A percentile compares a stretch with the other conserved stretches of the same genome.
phyloP scores from a whole-genome alignment of 2,329 filamentous ascomycete species.

The Fusarium xyrophilum region DNA sequence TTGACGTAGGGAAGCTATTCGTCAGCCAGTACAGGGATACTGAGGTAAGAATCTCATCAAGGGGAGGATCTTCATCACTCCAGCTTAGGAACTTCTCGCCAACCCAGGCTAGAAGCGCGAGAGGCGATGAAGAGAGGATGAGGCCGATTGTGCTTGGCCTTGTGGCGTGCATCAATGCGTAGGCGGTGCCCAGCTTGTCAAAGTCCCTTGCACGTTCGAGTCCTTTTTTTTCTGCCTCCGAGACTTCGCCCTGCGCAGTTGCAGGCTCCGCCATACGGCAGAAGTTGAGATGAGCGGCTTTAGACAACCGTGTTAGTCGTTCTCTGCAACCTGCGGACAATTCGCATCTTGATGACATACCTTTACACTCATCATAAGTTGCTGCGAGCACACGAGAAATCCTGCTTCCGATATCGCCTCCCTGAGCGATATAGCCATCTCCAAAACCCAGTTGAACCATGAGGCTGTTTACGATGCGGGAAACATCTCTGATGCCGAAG shows the following conservation, averaged over 20 bases:
- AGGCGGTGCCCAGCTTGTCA: not conserved
- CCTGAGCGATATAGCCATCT: not conserved
- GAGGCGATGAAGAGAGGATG: not conserved
- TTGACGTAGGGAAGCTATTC: not conserved
- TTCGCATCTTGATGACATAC: fast-evolving
- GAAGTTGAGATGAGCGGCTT: slow-evolving; percentile 1
- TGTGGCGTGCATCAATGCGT: not conserved
- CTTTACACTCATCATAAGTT: not conserved
- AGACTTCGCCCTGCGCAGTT: not conserved
- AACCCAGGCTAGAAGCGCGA: slow-evolving; percentile 2
- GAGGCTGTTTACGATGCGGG: not conserved
- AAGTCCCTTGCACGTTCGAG: not conserved
- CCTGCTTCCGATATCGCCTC: slow-evolving; percentile 2
- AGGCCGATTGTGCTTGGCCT: slow-evolving; percentile 1
- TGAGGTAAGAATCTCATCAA: not conserved
- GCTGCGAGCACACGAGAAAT: not conserved
- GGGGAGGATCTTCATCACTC: not conserved
- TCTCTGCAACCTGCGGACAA: fast-evolving
- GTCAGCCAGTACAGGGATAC: not conserved
- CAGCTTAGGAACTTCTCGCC: slow-evolving; percentile 5
- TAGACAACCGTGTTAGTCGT: not conserved
- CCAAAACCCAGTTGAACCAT: slow-evolving; percentile 11
- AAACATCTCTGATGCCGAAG: not conserved
- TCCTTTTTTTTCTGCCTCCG: not conserved
- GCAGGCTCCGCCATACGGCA: not conserved